Evolutionary conservation across 352 stramenopile genomes (phyloP).

Genomic region (Aphanomyces euteiches): DNA sequence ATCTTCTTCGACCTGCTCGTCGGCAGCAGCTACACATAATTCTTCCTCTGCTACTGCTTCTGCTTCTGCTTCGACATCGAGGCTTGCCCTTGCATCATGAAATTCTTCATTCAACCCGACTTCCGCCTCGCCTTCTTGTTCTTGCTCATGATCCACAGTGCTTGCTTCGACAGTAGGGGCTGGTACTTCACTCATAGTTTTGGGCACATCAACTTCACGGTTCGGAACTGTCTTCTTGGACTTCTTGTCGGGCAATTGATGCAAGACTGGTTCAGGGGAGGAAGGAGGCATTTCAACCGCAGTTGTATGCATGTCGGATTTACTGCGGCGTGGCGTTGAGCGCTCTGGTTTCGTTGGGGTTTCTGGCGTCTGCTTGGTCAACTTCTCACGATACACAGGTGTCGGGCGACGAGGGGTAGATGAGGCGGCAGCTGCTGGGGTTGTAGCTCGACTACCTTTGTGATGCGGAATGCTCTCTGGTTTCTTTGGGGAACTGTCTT

Average conservation of each 20-base stretch:
- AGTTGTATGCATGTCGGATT: neutral
- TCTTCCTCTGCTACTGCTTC: no score
- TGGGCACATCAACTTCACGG: no score
- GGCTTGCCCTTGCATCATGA: no score
- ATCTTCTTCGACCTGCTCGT: no score
- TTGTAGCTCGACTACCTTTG: neutral
- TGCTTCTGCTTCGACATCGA: no score
- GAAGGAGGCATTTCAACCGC: neutral
- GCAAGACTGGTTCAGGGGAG: neutral
- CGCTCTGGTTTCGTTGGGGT: neutral
- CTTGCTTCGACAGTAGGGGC: no score
- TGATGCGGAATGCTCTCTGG: neutral
- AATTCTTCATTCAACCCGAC: no score
- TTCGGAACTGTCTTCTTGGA: no score
- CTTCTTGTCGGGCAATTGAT: neutral
- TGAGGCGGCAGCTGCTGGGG: neutral
- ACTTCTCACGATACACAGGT: conserved; percentile 16
- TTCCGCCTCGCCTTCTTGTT: no score
- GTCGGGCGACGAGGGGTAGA: neutral
- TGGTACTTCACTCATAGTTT: no score
- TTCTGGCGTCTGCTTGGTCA: neutral
- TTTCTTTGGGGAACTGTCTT: conserved; percentile 5
- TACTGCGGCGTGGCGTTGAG: neutral
- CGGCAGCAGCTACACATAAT: no score
- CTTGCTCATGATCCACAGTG: no score